Evolutionary conservation across 164 flowering plant species (phyloP).

Genomic region (Warburgia ugandensis): DNA sequence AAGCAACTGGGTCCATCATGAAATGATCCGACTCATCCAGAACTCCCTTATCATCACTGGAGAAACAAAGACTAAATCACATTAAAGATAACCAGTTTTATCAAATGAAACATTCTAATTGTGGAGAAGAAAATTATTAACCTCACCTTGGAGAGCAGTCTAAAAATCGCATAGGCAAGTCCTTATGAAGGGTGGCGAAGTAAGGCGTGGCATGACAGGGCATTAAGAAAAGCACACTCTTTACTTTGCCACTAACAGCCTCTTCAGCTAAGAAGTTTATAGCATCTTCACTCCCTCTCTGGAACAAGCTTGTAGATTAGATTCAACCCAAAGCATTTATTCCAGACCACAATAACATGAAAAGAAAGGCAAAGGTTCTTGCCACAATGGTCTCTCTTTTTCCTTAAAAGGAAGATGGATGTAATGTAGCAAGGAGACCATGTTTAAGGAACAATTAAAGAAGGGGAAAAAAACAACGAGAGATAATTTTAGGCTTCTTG

Average conservation of each 20-base stretch:
- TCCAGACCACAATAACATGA: neutral
- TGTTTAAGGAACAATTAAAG: neutral
- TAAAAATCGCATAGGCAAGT: constrained; percentile 77
- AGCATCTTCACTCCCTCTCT: constrained; percentile 97
- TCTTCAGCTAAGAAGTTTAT: constrained; percentile 67
- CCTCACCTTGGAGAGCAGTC: constrained; percentile 92
- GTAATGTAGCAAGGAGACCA: too few species aligned
- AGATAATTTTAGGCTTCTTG: neutral
- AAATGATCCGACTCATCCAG: constrained; percentile 78
- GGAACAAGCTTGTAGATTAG: constrained; percentile 18
- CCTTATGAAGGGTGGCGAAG: constrained; percentile 63
- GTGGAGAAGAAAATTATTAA: neutral
- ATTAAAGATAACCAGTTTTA: neutral
- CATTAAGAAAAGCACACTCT: constrained; percentile 64
- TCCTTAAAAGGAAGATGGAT: neutral
- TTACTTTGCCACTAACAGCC: constrained; percentile 48
- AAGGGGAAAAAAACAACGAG: neutral
- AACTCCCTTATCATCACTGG: constrained; percentile 47
- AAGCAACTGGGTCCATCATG: constrained; percentile 65
- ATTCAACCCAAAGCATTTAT: constrained; percentile 8
- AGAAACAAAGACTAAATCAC: constrained; percentile 3
- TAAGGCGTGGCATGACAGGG: constrained; percentile 96
- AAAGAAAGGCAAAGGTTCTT: neutral
- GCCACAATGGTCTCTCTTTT: neutral
- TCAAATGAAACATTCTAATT: neutral